Evolutionary conservation across 768 basidiomycete species (phyloP), one percentile per base, ranked within the genome.

Genomic region (Naematelia aurantialba): DNA sequence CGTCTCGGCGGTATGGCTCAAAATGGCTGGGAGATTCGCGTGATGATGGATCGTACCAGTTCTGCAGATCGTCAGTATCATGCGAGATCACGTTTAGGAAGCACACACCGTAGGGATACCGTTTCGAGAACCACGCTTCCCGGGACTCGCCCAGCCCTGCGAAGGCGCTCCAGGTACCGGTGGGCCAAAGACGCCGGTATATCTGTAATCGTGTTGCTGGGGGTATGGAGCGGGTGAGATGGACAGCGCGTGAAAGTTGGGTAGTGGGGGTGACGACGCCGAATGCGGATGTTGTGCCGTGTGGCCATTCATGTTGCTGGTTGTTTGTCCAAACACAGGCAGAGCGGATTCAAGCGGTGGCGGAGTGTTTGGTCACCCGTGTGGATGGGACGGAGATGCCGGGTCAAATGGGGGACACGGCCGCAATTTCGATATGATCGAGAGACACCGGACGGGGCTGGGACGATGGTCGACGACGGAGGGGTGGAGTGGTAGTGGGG

Each of bases 161-260:
- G 19, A 3, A 45, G 27, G 44, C 24, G 52, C n/a, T 8, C 34
- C 44, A 24, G 58, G 56, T 2, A 48, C 67, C 29, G 71, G 71
- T 19, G 71, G 71, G 45, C 69, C 71, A 55, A 73, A 73, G 3
- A 73, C 71, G 19, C 71, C 71, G 56, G 66, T 67, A 46, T 66
- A 73, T 45, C 65, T 30, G 56, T 68, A 73, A 27, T 64, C 61
- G 10, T 31, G n/a, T 24, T 42, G 49, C 5, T 25, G 31, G 3
- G 57, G 45, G 54, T 66, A 63, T 39, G 34, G 34, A 39, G 34
- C 34, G 1, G 68, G 60, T 10, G 71, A 73, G 55, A 73, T 68
- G 30, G 62, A 63, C 19, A 73, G 50, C n/a, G 61, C 55, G 34
- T 73, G 71, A 3, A 73, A 50, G 34, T 63, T 69, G 10, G 71